Evolutionary conservation across 306 rosid species (phyloP).

Genomic region (Citrullus colocynthis): DNA sequence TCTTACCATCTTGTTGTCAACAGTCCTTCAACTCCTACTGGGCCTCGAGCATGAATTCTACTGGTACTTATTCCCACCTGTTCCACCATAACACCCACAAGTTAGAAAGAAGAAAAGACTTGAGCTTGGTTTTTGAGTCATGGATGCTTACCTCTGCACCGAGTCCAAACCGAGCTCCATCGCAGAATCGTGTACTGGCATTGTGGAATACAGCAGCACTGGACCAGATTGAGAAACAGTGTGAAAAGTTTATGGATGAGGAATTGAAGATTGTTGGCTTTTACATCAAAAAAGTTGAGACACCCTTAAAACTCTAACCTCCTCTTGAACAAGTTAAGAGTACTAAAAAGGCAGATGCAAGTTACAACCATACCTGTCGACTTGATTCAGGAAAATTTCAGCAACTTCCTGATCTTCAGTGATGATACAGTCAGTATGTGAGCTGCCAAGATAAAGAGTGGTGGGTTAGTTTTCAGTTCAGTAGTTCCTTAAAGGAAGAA

Average conservation of each 20-base stretch:
- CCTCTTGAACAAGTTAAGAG: neutral
- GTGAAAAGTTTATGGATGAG: neutral
- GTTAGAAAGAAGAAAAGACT: neutral
- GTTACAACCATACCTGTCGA: slow-evolving; percentile 39
- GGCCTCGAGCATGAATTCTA: slow-evolving; percentile 83
- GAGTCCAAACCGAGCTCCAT: slow-evolving; percentile 73
- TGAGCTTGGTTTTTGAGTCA: neutral
- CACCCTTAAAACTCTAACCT: neutral
- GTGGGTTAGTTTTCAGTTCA: neutral
- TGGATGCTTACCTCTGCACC: slow-evolving; percentile 60
- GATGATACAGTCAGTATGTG: slow-evolving; percentile 71
- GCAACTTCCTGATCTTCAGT: slow-evolving; percentile 61
- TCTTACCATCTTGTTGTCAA: slow-evolving; percentile 70
- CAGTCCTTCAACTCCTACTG: slow-evolving; percentile 96
- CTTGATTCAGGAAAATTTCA: slow-evolving; percentile 47
- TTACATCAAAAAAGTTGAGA: neutral
- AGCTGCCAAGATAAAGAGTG: slow-evolving; percentile 28
- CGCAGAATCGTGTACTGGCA: slow-evolving; percentile 65
- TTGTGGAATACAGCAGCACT: slow-evolving; percentile 85
- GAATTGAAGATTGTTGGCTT: neutral
- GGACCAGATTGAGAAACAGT: neutral
- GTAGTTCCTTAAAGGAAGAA: neutral
- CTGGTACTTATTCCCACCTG: slow-evolving; percentile 80
- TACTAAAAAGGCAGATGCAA: neutral
- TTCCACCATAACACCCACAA: neutral